Evolutionary conservation across 371 early-diverging fungal genomes (phyloP), one percentile per base, ranked within the genome.

Genomic region (Actinomortierella ambigua): DNA sequence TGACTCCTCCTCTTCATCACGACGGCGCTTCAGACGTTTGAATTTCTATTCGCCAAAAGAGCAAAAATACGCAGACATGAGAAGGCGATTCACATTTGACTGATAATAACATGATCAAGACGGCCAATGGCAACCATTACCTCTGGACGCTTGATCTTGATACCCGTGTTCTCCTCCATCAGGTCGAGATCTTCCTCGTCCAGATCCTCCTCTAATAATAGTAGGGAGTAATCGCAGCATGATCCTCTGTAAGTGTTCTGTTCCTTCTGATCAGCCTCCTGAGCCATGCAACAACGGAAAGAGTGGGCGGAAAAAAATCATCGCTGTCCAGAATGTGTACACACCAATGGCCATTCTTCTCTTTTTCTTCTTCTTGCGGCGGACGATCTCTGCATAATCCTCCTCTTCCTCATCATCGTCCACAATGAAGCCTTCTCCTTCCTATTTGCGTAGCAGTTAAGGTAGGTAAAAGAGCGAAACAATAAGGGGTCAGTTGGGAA

Each of bases 111-210:
- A 46, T 39, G 15, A 1, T 27, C n/a, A 50, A n/a, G 39, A 27
- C 24, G 14, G 3, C 24, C 20, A 44, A 22, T 14, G 23, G 39
- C 9, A 26, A 28, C 34, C 60, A 61, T 61, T 82, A 85, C 85
- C 61, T 83, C 85, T 42, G 81, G 65, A 13, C 83, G 78, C 11
- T 69, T 68, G 56, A 87, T 71, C 50, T 85, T 85, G 39, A 88
- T 79, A 40, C 91, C 93, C 8, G 91, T 89, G 69, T 95, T 95
- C 63, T 94, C 95, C 61, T 89, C 92, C 26, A 95, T 75, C 23
- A 95, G 82, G 23, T 85, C 93, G 50, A 93, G 75, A 78, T 95
- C 95, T 63, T 95, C 95, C 46, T 95, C 95, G 29, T 93, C 93
- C n/a, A 95, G 78, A 24, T 80, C 81, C 43, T 90, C 90, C 34